Percentiles rank a stretch among this genome's conserved stretches.
Conservation (phyloP, 2,329 filamentous ascomycete species). For the Plectosphaerella sp. region DNA sequence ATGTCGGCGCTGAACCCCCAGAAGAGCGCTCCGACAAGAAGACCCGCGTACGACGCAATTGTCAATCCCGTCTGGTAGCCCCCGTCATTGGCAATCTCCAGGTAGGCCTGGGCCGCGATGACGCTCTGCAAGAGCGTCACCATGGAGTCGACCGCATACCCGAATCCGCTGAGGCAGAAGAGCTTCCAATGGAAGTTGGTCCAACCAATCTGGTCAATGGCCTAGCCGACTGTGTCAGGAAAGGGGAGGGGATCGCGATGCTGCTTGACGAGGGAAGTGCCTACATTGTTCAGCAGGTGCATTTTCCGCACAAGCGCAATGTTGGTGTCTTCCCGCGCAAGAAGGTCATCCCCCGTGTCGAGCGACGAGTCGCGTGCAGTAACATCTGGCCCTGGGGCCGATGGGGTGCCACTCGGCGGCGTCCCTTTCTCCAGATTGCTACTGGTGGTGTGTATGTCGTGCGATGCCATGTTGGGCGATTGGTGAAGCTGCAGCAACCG, state of each 20-base stretch:
- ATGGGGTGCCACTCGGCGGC: not conserved
- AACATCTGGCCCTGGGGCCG: not conserved
- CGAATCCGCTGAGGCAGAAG: conserved; percentile 58
- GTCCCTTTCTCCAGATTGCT: too few species aligned
- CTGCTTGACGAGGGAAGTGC: conserved; percentile 10
- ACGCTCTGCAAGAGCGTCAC: conserved; percentile 55
- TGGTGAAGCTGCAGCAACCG: too few species aligned
- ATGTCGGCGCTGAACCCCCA: conserved; percentile 63
- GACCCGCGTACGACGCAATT: conserved; percentile 47
- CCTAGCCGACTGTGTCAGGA: conserved; percentile 13
- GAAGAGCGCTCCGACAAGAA: conserved; percentile 51
- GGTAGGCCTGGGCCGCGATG: conserved; percentile 48
- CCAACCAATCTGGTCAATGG: conserved; percentile 47
- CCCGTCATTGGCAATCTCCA: conserved; percentile 28
- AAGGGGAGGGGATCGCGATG: not conserved
- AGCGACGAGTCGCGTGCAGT: not conserved
- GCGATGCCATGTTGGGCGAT: too few species aligned
- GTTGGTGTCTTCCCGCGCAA: conserved; percentile 54
- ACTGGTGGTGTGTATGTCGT: too few species aligned
- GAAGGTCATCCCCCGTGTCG: conserved; percentile 40
- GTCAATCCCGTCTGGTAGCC: conserved; percentile 49
- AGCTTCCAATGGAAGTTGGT: conserved; percentile 49
- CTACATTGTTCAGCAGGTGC: conserved; percentile 63
- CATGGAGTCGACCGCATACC: conserved; percentile 53
- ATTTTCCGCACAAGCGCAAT: conserved; percentile 62